Base-by-base conservation (phyloP, 805 yeast species). In the Pichia ethanolica region DNA sequence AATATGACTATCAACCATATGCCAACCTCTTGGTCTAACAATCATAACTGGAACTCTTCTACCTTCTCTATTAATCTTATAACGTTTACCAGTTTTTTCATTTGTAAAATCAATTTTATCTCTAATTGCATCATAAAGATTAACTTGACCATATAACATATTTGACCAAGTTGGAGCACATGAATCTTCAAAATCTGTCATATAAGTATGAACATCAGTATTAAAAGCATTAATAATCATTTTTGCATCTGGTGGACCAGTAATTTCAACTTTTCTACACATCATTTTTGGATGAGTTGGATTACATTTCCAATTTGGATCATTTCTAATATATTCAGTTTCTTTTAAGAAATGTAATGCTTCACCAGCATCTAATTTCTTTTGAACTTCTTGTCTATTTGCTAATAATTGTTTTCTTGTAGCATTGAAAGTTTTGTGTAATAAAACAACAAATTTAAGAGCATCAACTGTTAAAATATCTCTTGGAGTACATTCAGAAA, bases 21-120 rank as follows among this genome's bases (percentile, higher is more conserved):
- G 95, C 90, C 91, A 85, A 45, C 95, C 93, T 72, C 95, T 78
- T 62, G 95, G 95, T 72, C 95, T 79, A 49, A 85, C 89, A 64
- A 86, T 83, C 64, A 86, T 70, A 41, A 89, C 86, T 53, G 91
- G 91, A 46, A 83, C 72, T 61, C 82, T 82, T 64, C 75, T 74
- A 48, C 73, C 76, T 49, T 72, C 72, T 52, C 70, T 71, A 44
- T 69, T 61, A 46, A 71, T 68, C 54, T 63, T 63, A 56, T 71
- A 71, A 35, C 62, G 48, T 56, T 72, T 72, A 30, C 74, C 74
- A 14, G 66, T 69, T 34, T 52, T 26, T 46, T 58, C 60, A 44
- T 63, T 60, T 32, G 70, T 71, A 58, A 75, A 77, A 57, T 77
- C 75, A 60, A 86, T 75, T 61, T 82, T 77, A 62, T 81, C 76